Conservation (phyloP, 1,284 basidiomycete species). For the Ustilago shanxiensis region DNA sequence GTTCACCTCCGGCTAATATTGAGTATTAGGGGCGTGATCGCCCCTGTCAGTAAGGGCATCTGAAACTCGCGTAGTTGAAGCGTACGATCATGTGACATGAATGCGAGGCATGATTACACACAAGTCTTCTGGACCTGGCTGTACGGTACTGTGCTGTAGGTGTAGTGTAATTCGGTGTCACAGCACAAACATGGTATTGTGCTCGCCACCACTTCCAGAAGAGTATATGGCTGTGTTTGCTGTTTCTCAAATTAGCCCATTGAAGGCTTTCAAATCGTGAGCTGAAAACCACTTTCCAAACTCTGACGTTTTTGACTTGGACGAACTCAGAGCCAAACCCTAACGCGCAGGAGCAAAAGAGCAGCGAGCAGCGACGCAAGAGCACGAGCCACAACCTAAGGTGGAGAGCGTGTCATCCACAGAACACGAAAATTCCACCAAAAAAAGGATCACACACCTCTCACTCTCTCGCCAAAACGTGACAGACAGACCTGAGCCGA, state of each 20-base stretch:
- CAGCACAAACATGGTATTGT: background rate
- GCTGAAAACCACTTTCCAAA: background rate
- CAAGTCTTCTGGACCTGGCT: no score
- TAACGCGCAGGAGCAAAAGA: background rate
- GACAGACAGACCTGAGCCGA: background rate
- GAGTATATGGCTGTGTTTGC: background rate
- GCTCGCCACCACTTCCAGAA: background rate
- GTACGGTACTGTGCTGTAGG: no score
- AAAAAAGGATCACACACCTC: background rate
- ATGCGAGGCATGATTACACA: background rate
- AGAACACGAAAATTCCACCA: background rate
- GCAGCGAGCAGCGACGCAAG: background rate
- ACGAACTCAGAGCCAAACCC: background rate
- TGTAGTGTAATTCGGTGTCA: no score
- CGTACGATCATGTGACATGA: background rate
- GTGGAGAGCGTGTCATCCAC: constrained; percentile 1
- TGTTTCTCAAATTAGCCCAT: constrained; percentile 2
- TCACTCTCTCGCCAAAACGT: background rate
- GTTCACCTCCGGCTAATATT: background rate
- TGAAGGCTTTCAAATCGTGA: background rate
- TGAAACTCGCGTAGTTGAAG: background rate
- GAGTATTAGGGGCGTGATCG: background rate
- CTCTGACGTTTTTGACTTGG: constrained; percentile 1
- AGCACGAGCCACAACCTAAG: constrained; percentile 1
- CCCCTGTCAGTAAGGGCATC: background rate